Evolutionary conservation across 495 filamentous ascomycete genomes (phyloP), one percentile per base, ranked within the genome.

Genomic region (Oidiodendron maius): DNA sequence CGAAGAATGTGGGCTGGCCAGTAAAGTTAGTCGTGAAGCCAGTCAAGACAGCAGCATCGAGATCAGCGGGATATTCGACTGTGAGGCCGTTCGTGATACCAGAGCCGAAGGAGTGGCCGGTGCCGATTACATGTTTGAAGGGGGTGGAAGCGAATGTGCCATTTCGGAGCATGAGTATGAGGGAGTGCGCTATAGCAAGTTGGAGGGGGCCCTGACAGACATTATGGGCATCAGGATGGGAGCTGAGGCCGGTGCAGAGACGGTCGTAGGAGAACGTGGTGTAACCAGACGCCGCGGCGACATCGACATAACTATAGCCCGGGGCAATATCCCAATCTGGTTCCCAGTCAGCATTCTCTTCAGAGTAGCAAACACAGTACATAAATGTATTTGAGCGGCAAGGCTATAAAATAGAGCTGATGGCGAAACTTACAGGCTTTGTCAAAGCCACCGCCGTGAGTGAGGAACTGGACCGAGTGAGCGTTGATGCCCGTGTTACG

Each of bases 221-320:
- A 40, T 64, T 55, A 28, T 61, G 56, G 4, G 66, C 60, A 46
- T 70, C 64, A 18, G 68, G 65, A 30, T 64, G 59, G 15, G 62
- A 54, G 1, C 65, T 69, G 1, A 32, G 16, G 10, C 69, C 70
- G 1, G 52, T 51, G 3, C 70, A 68, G 12, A 74, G 59, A 11
- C 68, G 69, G 54, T 71, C 68, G 52, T 70, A 71, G 23, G 58
- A 60, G 44, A 74, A 66, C 3, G 65, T 65, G 12, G 67, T 56
- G 44, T 68, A 68, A 15, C 69, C 66, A 25, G 55, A 41, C 34
- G 46, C 30, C 1, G 64, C 60, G 2, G 64, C 61, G 22, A 51
- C 50, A 26, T 71, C 65, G 40, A 68, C 50, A 44, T 67, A 72
- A 46, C 50, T 42, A 20, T 52, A 55, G 8, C 40, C 39, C 1